phyloP scores from a whole-genome alignment of 2,329 filamentous ascomycete genomes.

The Dissoconium aciculare region DNA sequence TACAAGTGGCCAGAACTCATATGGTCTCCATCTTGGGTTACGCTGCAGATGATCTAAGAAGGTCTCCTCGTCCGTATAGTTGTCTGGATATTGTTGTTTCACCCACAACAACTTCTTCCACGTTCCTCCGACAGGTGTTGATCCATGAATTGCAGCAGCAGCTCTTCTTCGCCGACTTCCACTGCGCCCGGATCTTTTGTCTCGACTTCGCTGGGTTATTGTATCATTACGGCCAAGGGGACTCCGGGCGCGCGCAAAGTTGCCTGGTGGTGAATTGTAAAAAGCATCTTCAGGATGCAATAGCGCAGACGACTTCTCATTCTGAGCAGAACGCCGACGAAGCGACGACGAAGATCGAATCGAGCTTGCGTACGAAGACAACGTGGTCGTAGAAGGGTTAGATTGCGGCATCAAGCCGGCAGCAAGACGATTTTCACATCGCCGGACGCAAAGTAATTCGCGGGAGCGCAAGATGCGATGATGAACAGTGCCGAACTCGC shows the following conservation, averaged over 20 bases:
- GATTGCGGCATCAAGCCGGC: constrained; percentile 1
- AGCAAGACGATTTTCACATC: not conserved
- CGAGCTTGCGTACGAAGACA: not conserved
- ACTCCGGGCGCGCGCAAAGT: constrained; percentile 14
- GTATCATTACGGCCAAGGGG: constrained; percentile 21
- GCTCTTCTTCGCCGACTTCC: constrained; percentile 50
- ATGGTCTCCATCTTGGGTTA: constrained; percentile 83
- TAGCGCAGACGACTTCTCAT: constrained; percentile 18
- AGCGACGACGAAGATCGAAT: not conserved
- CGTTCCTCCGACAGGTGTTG: constrained; percentile 30
- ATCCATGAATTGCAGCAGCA: constrained; percentile 4
- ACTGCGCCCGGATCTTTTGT: constrained; percentile 43
- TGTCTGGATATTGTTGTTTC: constrained; percentile 95
- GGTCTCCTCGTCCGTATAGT: constrained; percentile 93
- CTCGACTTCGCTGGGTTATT: constrained; percentile 24
- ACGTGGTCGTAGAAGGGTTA: not conserved
- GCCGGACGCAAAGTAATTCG: no score
- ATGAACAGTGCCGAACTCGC: no score
- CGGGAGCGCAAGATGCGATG: no score
- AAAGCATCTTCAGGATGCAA: constrained; percentile 79
- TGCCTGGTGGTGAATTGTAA: constrained; percentile 46
- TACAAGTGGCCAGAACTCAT: constrained; percentile 95
- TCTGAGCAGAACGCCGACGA: constrained; percentile 18
- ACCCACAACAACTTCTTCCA: constrained; percentile 99
- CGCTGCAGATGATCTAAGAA: constrained; percentile 92